phyloP scores from a whole-genome alignment of 768 basidiomycete genomes.

The Boletus huronensis region DNA sequence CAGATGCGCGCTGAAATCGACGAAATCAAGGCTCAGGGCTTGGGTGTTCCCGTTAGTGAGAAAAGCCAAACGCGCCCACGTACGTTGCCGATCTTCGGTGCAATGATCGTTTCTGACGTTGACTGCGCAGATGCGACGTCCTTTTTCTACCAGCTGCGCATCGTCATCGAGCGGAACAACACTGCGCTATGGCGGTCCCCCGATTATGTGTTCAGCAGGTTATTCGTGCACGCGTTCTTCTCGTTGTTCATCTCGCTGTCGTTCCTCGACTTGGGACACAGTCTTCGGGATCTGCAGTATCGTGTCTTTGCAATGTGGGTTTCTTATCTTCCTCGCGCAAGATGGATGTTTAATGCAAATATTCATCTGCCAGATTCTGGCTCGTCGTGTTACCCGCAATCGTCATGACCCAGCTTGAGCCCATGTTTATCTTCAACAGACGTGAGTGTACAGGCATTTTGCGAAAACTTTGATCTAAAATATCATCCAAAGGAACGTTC shows the following conservation, averaged over 20 bases:
- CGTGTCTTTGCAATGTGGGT: slow-evolving; percentile 75
- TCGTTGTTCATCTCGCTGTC: slow-evolving; percentile 73
- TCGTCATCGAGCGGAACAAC: slow-evolving; percentile 65
- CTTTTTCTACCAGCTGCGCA: slow-evolving; percentile 68
- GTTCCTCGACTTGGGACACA: slow-evolving; percentile 70
- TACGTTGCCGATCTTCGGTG: slow-evolving; percentile 24
- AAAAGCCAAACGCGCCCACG: slow-evolving; percentile 46
- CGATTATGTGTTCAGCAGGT: slow-evolving; percentile 79
- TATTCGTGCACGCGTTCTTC: slow-evolving; percentile 72
- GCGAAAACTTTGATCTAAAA: background rate
- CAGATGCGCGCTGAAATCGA: slow-evolving; percentile 42
- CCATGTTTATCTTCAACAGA: slow-evolving; percentile 75
- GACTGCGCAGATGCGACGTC: slow-evolving; percentile 62
- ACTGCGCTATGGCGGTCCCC: slow-evolving; percentile 77
- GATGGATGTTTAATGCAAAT: background rate
- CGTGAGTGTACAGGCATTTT: slow-evolving; percentile 34
- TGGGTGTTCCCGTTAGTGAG: slow-evolving; percentile 40
- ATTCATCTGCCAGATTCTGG: slow-evolving; percentile 49
- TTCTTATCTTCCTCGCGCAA: background rate
- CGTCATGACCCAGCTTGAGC: slow-evolving; percentile 68
- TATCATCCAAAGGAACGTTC: slow-evolving; percentile 32
- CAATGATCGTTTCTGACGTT: background rate
- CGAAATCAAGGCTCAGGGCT: slow-evolving; percentile 44
- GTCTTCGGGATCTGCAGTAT: slow-evolving; percentile 68
- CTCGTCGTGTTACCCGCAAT: slow-evolving; percentile 66